Evolutionary conservation across 345 rosid species (phyloP), one percentile per base, ranked within the genome.

Genomic region (Citrus mangshanensis): DNA sequence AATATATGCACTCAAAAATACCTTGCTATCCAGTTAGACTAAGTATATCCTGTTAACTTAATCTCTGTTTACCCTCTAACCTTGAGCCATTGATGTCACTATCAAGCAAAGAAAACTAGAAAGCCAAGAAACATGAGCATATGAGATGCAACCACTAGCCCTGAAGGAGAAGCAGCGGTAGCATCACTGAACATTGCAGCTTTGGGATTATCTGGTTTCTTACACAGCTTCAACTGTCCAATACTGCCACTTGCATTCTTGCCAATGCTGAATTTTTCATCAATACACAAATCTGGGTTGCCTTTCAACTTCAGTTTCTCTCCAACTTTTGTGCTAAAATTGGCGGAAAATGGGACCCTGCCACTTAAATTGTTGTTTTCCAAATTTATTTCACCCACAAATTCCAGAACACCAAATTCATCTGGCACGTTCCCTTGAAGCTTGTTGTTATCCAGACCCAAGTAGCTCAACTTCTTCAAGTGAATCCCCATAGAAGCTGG

Each of bases 341-440:
- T 60, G 2, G 82, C 87, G 35, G 89, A 66, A 73, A 90, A 90
- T 0, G 90, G 92, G 55, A 85, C 63, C 73, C 82, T 83, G 5
- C 94, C 94, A 35, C 85, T 89, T 75, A 92, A 68, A 75, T 86
- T 92, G 75, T 91, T 92, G 84, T 91, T 89, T 84, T 91, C 91
- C 81, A 91, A 80, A 77, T 91, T 88, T 81, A 91, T 88, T 80
- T 91, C 93, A 7, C 71, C 68, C 0, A 58, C 84, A 66, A 73
- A 84, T 3, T 87, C 85, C 75, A 88, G 40, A 56, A 65, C 34
- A 10, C 87, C 90, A 27, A 92, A 72, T 81, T 88, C 90, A 65
- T 79, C 75, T 0, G 93, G 94, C 79, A 92, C 83, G 55, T 77
- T 5, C 30, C 94, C 91, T 78, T 84, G 79, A 75, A 92, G 92